Conservation (phyloP, 768 basidiomycete species). For the Auriscalpium orientale region DNA sequence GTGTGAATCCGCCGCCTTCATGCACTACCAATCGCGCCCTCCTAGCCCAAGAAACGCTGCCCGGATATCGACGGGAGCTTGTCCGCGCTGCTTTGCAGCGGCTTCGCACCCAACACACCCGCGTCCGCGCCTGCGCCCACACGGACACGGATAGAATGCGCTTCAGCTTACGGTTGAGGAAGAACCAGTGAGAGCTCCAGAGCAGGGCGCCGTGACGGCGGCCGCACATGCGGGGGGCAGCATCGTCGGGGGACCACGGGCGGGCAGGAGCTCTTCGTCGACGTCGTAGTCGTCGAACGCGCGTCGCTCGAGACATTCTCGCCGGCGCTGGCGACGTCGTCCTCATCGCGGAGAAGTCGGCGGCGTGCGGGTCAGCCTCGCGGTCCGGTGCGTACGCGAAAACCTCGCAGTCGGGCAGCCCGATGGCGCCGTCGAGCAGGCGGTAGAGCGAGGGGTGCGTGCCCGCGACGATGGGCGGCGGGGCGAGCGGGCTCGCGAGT, state of each 20-base stretch:
- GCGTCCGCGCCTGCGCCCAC: conserved; percentile 66
- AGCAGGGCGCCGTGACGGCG: conserved; percentile 69
- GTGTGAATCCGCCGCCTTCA: too few species aligned
- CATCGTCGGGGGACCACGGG: conserved; percentile 26
- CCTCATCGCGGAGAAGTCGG: conserved; percentile 72
- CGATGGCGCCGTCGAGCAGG: conserved; percentile 84
- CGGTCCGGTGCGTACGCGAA: conserved; percentile 91
- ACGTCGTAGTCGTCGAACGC: conserved; percentile 77
- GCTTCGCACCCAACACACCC: conserved; percentile 17
- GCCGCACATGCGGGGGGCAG: conserved; percentile 33
- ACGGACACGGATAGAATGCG: conserved; percentile 87
- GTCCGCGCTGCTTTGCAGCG: conserved; percentile 19
- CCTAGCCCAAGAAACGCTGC: conserved; percentile 77
- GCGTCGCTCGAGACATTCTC: conserved; percentile 58
- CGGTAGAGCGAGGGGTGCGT: conserved; percentile 87
- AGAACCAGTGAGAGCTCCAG: conserved; percentile 98
- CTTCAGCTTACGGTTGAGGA: conserved; percentile 88
- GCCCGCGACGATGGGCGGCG: conserved; percentile 67
- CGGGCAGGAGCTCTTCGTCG: conserved; percentile 39
- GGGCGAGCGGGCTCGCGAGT: conserved; percentile 57
- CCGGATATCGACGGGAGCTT: conserved; percentile 24
- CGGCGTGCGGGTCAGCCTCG: conserved; percentile 90
- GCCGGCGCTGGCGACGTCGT: conserved; percentile 56
- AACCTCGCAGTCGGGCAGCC: conserved; percentile 87
- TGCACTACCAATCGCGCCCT: conserved; percentile 63